These are phyloP conservation scores for Metschnikowia lunata DNA, from an alignment of 805 yeast genomes.

Conservation along the genomic window DNA sequence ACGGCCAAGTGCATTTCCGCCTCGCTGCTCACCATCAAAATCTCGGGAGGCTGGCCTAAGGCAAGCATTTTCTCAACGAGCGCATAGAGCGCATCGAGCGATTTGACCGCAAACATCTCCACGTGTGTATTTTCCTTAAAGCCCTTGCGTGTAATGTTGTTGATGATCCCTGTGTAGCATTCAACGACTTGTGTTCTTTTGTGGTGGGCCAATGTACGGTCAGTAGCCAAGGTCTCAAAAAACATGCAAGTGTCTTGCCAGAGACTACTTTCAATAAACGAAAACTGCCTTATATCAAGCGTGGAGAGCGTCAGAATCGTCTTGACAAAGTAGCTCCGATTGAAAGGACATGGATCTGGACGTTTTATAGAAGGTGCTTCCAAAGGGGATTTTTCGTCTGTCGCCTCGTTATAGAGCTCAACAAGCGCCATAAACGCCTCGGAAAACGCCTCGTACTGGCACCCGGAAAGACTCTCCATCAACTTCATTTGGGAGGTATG, in stretches of 20 bases:
- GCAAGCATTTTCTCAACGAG: slow-evolving; percentile 42
- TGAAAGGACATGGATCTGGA: slow-evolving; percentile 44
- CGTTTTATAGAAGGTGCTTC: background rate
- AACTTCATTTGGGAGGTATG: slow-evolving; percentile 57
- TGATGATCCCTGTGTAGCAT: slow-evolving; percentile 50
- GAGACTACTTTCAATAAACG: slow-evolving; percentile 36
- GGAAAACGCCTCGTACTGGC: slow-evolving; percentile 47
- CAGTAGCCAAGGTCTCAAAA: slow-evolving; percentile 43
- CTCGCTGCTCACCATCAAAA: slow-evolving; percentile 51
- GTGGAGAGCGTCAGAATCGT: slow-evolving; percentile 50
- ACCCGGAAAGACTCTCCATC: slow-evolving; percentile 56
- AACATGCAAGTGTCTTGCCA: slow-evolving; percentile 49
- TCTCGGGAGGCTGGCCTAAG: slow-evolving; percentile 37
- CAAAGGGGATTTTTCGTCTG: slow-evolving; percentile 2
- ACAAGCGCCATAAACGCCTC: slow-evolving; percentile 47
- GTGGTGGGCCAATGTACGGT: slow-evolving; percentile 37
- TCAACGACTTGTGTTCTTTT: slow-evolving; percentile 47
- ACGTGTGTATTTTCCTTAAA: slow-evolving; percentile 21
- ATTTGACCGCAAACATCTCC: slow-evolving; percentile 25
- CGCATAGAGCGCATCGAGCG: slow-evolving; percentile 45
- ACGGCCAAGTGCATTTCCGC: slow-evolving; percentile 62
- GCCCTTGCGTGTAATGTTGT: slow-evolving; percentile 37
- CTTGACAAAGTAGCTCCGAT: slow-evolving; percentile 50
- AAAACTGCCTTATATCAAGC: slow-evolving; percentile 49
- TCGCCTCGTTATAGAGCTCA: slow-evolving; percentile 31